phyloP scores from a whole-genome alignment of 2,329 filamentous ascomycete genomes.

The Pseudogymnoascus sp. region DNA sequence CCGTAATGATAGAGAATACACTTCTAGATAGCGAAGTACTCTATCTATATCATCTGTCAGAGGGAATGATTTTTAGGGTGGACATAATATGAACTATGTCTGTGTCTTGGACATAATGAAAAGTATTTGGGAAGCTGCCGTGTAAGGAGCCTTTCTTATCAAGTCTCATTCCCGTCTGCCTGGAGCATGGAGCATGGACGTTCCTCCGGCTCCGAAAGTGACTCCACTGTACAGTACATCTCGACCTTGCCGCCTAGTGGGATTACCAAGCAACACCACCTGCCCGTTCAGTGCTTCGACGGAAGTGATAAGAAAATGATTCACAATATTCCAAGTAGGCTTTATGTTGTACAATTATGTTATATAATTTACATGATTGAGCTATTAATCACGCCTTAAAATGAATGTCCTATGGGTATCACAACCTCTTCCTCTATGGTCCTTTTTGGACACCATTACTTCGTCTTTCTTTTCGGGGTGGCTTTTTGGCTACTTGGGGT shows the following conservation, averaged over 20 bases:
- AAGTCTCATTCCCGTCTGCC: conserved; percentile 2
- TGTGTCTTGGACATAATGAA: not conserved
- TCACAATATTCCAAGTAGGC: not conserved
- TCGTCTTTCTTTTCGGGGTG: not conserved
- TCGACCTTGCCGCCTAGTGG: not conserved
- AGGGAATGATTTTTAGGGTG: not conserved
- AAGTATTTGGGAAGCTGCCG: not conserved
- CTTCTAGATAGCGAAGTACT: not conserved
- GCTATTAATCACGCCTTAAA: not conserved
- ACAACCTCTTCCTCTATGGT: not conserved
- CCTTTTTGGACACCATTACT: not conserved
- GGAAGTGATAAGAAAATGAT: not conserved
- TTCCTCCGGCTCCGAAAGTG: conserved; percentile 1
- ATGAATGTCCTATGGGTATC: conserved; percentile 3
- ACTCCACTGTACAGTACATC: not conserved
- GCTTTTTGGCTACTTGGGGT: not conserved
- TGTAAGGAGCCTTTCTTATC: not conserved
- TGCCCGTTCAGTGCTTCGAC: not conserved
- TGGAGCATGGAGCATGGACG: not conserved
- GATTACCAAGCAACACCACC: conserved; percentile 6
- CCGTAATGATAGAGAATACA: not conserved
- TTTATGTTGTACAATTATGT: not conserved
- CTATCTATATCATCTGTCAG: not conserved
- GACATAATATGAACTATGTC: not conserved
- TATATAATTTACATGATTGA: not conserved